Evolutionary conservation across 1,284 basidiomycete species (phyloP).

Genomic region (Ceratobasidium sp.): DNA sequence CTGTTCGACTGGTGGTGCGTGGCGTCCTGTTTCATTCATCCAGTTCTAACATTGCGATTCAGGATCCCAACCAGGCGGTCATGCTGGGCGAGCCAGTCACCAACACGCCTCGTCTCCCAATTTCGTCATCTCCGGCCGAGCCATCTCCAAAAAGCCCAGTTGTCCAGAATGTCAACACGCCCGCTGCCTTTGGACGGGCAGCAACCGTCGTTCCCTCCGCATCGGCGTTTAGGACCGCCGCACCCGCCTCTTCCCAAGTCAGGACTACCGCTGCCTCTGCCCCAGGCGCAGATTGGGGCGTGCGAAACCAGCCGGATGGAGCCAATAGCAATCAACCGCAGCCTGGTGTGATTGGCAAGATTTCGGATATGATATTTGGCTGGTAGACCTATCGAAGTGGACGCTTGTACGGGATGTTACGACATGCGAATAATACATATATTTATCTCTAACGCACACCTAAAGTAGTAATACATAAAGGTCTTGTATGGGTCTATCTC

Average conservation of each 20-base stretch:
- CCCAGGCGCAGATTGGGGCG: conserved; percentile 31
- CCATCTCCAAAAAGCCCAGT: conserved; percentile 21
- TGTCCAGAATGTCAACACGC: not conserved
- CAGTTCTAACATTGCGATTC: not conserved
- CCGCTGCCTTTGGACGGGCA: not conserved
- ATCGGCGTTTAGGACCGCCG: conserved; percentile 19
- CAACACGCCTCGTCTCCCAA: not conserved
- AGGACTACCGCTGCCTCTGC: conserved; percentile 19
- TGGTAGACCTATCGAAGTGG: conserved; percentile 4
- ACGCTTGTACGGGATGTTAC: not conserved
- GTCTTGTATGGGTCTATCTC: conserved; percentile 13
- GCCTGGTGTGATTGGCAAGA: conserved; percentile 22
- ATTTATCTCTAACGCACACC: not conserved
- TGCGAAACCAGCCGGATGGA: conserved; percentile 12
- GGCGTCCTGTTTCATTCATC: not conserved
- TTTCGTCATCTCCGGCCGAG: conserved; percentile 5
- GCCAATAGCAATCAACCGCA: not conserved
- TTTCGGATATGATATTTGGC: conserved; percentile 33
- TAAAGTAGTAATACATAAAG: conserved; percentile 17
- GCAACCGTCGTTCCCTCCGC: conserved; percentile 8
- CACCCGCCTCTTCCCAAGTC: not conserved
- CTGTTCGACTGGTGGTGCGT: conserved; percentile 22
- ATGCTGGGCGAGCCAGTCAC: conserved; percentile 5
- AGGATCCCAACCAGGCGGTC: conserved; percentile 36
- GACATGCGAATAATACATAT: conserved; percentile 4